phyloP scores from a whole-genome alignment of 768 basidiomycete genomes.

The Rhodotorula babjevae region DNA sequence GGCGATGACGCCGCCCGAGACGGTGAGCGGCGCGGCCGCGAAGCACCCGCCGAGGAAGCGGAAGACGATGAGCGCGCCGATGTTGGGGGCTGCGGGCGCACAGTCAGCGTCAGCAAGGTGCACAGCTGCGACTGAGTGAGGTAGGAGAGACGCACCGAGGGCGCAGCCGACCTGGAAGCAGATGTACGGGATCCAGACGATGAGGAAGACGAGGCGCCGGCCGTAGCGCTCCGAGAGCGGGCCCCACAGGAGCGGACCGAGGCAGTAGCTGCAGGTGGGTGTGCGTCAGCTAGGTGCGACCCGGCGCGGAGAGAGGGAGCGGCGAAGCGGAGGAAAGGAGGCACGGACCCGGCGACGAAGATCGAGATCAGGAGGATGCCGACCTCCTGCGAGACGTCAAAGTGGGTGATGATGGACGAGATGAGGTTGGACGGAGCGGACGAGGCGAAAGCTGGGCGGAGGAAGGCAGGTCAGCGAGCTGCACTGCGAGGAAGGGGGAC shows the following conservation, averaged over 20 bases:
- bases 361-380: conserved; percentile 41
- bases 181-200: conserved; percentile 36
- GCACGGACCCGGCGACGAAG: conserved; percentile 39
- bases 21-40: conserved; percentile 37
- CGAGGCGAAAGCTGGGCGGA: conserved; percentile 41
- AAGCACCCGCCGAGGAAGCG: conserved; percentile 41
- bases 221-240: conserved; percentile 36
- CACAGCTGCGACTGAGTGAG: too few relatives aligned
- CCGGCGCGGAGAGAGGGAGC: too few relatives aligned
- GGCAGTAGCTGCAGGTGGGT: conserved; percentile 27
- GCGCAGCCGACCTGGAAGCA: conserved; percentile 41
- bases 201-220: conserved; percentile 35
- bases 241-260: conserved; percentile 40
- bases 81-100: conserved; percentile 37
- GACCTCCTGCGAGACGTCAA: conserved; percentile 40
- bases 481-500: not conserved
- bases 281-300: conserved; percentile 27
- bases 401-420: conserved; percentile 38
- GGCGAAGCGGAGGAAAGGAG: too few relatives aligned
- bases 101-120: conserved; percentile 37
- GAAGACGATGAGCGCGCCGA: conserved; percentile 36
- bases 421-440: conserved; percentile 40
- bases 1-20: conserved; percentile 37
- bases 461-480: not conserved
- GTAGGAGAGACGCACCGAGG: conserved; percentile 6